phyloP scores from a whole-genome alignment of 768 basidiomycete genomes.

The Pisolithus orientalis region DNA sequence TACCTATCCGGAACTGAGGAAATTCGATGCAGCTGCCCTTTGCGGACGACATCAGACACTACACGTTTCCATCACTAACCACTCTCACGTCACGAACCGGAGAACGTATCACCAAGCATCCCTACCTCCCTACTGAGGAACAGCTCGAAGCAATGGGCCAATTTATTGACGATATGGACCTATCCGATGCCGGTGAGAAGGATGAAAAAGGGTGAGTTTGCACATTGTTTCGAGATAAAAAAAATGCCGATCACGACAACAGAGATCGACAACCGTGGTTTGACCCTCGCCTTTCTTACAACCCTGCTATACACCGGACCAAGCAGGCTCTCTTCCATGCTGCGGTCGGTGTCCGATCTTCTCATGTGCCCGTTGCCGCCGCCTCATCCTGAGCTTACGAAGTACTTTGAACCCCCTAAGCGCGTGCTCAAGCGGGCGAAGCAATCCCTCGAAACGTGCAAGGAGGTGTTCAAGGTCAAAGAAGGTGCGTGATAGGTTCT shows the following conservation, averaged over 20 bases:
- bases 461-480: slow-evolving; percentile 67
- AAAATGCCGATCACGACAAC: background rate
- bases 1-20: background rate
- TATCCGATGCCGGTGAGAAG: slow-evolving; percentile 69
- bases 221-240: background rate
- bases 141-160: slow-evolving; percentile 80
- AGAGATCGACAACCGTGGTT: slow-evolving; percentile 73
- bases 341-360: slow-evolving; percentile 74
- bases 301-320: slow-evolving; percentile 83
- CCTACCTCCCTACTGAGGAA: slow-evolving; percentile 73
- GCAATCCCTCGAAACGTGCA: slow-evolving; percentile 53
- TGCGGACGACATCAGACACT: slow-evolving; percentile 87
- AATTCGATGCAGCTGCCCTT: slow-evolving; percentile 73
- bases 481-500: slow-evolving; percentile 42
- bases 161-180: slow-evolving; percentile 85
- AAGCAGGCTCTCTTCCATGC: slow-evolving; percentile 93
- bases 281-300: slow-evolving; percentile 69
- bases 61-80: slow-evolving; percentile 78
- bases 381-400: slow-evolving; percentile 77
- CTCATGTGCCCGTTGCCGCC: slow-evolving; percentile 69
- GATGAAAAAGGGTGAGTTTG: slow-evolving; percentile 64
- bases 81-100: slow-evolving; percentile 71
- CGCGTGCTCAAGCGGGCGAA: slow-evolving; percentile 57
- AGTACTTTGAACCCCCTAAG: slow-evolving; percentile 77
- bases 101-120: slow-evolving; percentile 65